Base-by-base conservation (phyloP, 441 rosid species). In the Erodium trifolium region DNA sequence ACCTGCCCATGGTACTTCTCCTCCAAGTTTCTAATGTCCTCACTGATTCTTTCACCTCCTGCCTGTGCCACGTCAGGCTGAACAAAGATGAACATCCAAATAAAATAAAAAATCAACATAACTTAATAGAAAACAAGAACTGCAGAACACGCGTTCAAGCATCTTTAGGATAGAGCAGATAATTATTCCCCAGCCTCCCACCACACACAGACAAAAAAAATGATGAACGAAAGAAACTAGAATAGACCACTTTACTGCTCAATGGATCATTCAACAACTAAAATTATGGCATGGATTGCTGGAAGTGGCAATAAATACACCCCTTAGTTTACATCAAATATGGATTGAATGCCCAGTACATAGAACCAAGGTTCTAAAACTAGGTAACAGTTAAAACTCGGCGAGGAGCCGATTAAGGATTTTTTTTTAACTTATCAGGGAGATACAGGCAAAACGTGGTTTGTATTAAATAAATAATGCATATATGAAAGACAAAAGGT, bases 1-100 rank as follows among this genome's bases (percentile, higher is more conserved):
- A 95, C 99, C 98, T 86, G 93, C 70, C 74, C 80, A 69, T 67
- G 78, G 75, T 77, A 77, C 57, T 81, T 82, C 67, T 87, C 85
- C 86, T 85, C 86, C 77, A 92, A 80, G 63, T 72, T 82, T 71
- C 75, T 74, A 35, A 95, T 82, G 60, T 87, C 89, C 53, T 78
- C 81, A 70, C 60, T 71, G 65, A 92, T 79, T 75, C 75, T 88
- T 68, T 81, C 93, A 76, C 82, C 87, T 74, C 86, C 98, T 74
- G 75, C 68, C 74, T 78, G 82, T 65, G 76, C 73, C 53, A 70
- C 68, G 65, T 83, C 80, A 79, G 86, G 86, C 92, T 89, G 85
- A 65, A 76, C 63, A 73, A 76, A 75, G 17, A 76, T 71, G 63
- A 73, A 79, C 53, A 65, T 65, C 14, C 70, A 73, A 76, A 74